Conservation (phyloP, 2,329 filamentous ascomycete genomes). For the Cordyceps cicadae region DNA sequence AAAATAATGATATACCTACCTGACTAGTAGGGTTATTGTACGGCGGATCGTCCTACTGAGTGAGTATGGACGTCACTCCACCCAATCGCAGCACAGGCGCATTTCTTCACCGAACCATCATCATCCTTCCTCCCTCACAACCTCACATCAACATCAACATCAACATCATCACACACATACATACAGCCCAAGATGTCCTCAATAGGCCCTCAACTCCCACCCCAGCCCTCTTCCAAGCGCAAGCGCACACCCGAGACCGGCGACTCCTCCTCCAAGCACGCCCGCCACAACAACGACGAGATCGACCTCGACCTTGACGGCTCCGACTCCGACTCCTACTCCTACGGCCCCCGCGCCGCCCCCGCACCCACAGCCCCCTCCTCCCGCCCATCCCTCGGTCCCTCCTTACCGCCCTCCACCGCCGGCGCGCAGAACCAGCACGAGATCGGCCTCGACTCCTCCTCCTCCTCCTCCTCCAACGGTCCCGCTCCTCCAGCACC, state of each 20-base stretch:
- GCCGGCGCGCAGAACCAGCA: constrained; percentile 24
- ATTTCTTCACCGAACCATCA: neutral
- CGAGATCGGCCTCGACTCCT: constrained; percentile 34
- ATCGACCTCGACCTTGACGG: constrained; percentile 38
- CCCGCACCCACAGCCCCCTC: constrained; percentile 10
- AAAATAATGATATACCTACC: too few species aligned
- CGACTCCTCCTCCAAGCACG: constrained; percentile 35
- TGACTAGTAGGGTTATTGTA: too few species aligned
- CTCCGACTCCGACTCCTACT: constrained; percentile 31
- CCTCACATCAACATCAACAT: neutral
- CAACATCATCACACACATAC: constrained; percentile 18
- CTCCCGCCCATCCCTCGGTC: constrained; percentile 16
- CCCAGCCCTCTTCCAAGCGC: constrained; percentile 55
- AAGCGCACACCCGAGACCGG: constrained; percentile 38
- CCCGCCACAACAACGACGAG: constrained; percentile 38
- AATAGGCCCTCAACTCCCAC: constrained; percentile 62
- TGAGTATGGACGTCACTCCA: neutral
- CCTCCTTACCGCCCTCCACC: constrained; percentile 14
- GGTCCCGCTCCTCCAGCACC: constrained; percentile 30
- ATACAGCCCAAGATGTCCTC: constrained; percentile 47
- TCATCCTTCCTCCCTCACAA: neutral
- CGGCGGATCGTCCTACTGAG: too few species aligned
- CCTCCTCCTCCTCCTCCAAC: constrained; percentile 24
- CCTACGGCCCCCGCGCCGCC: constrained; percentile 32
- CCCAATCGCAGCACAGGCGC: constrained; percentile 7